These are phyloP conservation scores for Westerdykella sp. DNA, from an alignment of 2,329 filamentous ascomycete genomes.

Conservation along the genomic window DNA sequence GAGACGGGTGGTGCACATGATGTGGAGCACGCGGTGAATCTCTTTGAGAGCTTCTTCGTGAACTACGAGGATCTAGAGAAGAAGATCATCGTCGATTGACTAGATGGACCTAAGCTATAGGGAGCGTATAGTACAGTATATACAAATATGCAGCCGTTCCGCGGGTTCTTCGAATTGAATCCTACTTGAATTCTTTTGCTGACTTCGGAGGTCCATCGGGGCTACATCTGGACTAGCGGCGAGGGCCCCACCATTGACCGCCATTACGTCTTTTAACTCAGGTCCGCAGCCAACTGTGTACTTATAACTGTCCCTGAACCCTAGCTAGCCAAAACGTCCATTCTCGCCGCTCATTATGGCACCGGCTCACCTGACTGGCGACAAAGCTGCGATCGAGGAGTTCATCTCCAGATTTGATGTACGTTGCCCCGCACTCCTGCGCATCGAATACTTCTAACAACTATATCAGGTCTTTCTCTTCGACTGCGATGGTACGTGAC, in stretches of 20 bases:
- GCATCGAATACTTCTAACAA: background rate
- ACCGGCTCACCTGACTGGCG: constrained; percentile 66
- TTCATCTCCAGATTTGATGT: constrained; percentile 93
- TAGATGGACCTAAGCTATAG: constrained; percentile 22
- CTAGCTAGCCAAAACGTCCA: background rate
- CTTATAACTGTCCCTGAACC: background rate
- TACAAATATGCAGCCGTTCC: background rate
- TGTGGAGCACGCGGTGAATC: constrained; percentile 73
- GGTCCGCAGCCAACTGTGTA: background rate
- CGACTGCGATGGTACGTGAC: constrained; percentile 81
- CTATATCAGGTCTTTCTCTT: constrained; percentile 72
- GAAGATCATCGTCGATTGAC: constrained; percentile 75
- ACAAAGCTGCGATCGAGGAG: constrained; percentile 66
- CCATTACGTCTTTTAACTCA: background rate
- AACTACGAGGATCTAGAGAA: constrained; percentile 76
- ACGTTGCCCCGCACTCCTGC: constrained; percentile 38
- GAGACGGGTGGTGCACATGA: constrained; percentile 87
- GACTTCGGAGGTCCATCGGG: constrained; percentile 1
- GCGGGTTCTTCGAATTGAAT: no score
- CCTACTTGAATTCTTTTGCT: no score
- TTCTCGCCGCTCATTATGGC: constrained; percentile 17
- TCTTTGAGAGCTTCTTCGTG: constrained; percentile 84
- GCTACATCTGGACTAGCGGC: background rate
- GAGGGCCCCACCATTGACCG: background rate
- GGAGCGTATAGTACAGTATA: background rate